phyloP scores from a whole-genome alignment of 148 eudicot genomes.

The Silene latifolia region DNA sequence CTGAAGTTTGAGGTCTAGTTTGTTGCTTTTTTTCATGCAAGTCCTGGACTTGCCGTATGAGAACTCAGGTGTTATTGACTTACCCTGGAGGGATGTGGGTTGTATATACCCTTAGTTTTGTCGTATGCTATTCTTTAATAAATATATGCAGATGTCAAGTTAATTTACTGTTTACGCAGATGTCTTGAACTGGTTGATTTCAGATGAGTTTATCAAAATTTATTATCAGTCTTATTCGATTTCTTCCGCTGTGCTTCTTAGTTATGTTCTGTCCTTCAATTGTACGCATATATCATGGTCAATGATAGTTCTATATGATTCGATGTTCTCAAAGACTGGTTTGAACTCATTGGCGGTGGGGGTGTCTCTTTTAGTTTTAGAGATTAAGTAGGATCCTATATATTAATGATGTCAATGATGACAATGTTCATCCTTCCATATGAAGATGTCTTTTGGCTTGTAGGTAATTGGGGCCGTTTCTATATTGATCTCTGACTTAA shows the following conservation, averaged over 20 bases:
- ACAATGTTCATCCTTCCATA: slow-evolving; percentile 68
- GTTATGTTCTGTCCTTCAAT: neutral
- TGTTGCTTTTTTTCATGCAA: neutral
- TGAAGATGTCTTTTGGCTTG: slow-evolving; percentile 89
- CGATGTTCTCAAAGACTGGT: neutral
- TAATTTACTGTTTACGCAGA: neutral
- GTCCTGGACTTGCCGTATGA: too few relatives aligned
- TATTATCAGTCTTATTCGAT: neutral
- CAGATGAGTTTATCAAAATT: neutral
- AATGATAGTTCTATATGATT: neutral
- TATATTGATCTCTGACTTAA: slow-evolving; percentile 90
- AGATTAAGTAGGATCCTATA: slow-evolving; percentile 28
- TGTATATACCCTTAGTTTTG: neutral
- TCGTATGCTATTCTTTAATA: neutral
- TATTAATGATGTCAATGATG: slow-evolving; percentile 40
- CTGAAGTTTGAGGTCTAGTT: neutral
- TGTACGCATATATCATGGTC: neutral
- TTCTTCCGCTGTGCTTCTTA: neutral
- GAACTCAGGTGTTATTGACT: neutral
- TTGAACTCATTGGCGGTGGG: neutral
- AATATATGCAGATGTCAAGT: neutral
- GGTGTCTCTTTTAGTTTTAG: neutral
- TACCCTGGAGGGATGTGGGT: neutral
- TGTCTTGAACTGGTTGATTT: slow-evolving; percentile 1
- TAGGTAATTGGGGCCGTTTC: slow-evolving; percentile 90